Evolutionary conservation across 2,329 filamentous ascomycete genomes (phyloP), one percentile per base, ranked within the genome.

Genomic region (Xylaria multiplex): DNA sequence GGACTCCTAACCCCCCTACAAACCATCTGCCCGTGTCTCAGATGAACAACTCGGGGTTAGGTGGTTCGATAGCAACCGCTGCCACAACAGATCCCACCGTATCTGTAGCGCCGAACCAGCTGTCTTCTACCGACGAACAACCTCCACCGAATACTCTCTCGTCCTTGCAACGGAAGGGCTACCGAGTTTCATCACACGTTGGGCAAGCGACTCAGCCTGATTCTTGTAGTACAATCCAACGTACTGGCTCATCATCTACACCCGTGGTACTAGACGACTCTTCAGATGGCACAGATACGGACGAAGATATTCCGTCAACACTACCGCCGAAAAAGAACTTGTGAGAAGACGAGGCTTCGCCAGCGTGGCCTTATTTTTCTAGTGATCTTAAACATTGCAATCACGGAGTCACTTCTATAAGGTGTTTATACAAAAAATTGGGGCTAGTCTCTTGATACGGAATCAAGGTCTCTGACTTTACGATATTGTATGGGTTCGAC

Each of bases 231-330:
- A 56, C 64, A 5, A 56, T 59, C 0, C 63, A 65, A 48, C 68
- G 58, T 7, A 69, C 42, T 37, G 72, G 72, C 48, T 73, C 74
- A 2, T 73, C 70, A 16, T 65, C 71, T 5, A 68, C 56, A 14
- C 75, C 74, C 3, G 57, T 76, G 7, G 61, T 74, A 1, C 54
- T 77, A 0, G 74, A 76, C 13, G 72, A 75, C 9, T 72, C 74
- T 1, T 67, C 64, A 0, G 64, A 61, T 6, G 69, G 65, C 16
- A 59, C 67, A 11, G 72, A 73, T 35, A 71, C 68, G 0, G 75
- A 77, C 24, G 74, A 53, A 13, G 75, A 75, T 9, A 77, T 77
- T 8, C 76, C 76, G 1, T 75, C 76, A 14, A 70, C 62, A 9
- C 13, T 76, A 8, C 73, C 74, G 6, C 69, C 70, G 2, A 67